These are phyloP conservation scores for Kurtzmaniella cleridarum DNA, from an alignment of 805 yeast species.

Conservation along the genomic window DNA sequence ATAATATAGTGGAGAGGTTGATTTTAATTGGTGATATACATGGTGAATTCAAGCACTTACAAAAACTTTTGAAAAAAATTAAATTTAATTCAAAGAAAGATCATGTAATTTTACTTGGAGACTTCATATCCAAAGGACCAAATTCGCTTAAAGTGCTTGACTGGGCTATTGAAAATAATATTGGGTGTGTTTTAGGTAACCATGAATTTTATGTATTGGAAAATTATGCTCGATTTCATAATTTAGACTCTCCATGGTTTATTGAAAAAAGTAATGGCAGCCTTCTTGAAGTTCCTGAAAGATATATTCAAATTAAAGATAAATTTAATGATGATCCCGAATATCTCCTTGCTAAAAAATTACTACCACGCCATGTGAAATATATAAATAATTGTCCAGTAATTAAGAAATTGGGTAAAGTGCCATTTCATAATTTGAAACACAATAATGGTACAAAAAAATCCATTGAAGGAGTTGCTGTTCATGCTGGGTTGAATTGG, in stretches of 20 bases:
- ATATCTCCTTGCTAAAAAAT: constrained; percentile 43
- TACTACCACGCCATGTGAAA: constrained; percentile 55
- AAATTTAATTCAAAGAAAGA: constrained; percentile 46
- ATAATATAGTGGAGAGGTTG: constrained; percentile 36
- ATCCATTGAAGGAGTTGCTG: constrained; percentile 47
- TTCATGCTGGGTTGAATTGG: constrained; percentile 82
- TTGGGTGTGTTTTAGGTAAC: constrained; percentile 81
- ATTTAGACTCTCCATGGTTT: constrained; percentile 32
- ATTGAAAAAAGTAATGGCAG: constrained; percentile 5
- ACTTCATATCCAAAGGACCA: constrained; percentile 80
- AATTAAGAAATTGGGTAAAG: constrained; percentile 56
- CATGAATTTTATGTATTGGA: constrained; percentile 74
- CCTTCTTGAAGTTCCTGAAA: background rate
- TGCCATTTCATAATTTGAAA: constrained; percentile 36
- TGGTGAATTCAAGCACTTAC: constrained; percentile 61
- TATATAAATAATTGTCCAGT: constrained; percentile 62
- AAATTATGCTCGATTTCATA: constrained; percentile 58
- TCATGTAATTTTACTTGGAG: constrained; percentile 71
- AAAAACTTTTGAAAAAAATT: constrained; percentile 46
- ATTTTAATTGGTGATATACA: constrained; percentile 85
- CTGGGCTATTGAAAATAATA: constrained; percentile 49
- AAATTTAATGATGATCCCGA: constrained; percentile 33
- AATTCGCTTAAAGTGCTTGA: constrained; percentile 67
- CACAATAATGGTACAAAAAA: constrained; percentile 19
- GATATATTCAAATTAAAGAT: background rate